A percentile compares a stretch with the other conserved stretches of the same genome.
phyloP scores from a whole-genome alignment of 2,329 filamentous ascomycete genomes.

The Aspergillus amoenus region DNA sequence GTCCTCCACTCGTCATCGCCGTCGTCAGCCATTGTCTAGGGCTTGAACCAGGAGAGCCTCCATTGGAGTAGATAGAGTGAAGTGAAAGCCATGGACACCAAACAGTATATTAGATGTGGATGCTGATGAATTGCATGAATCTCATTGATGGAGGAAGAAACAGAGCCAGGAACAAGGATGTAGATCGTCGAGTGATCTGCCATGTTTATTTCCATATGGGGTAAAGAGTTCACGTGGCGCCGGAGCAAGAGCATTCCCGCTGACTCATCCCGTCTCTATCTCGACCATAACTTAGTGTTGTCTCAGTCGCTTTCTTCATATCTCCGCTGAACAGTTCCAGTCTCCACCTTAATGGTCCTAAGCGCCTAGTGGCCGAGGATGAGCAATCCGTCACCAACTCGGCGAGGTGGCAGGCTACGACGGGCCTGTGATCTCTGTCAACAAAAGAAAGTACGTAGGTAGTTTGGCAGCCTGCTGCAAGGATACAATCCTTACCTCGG shows the following conservation, averaged over 20 bases:
- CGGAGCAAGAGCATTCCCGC: conserved; percentile 2
- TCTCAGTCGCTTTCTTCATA: neutral
- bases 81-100: too few species aligned
- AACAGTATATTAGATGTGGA: too few species aligned
- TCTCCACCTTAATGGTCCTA: neutral
- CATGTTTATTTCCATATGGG: neutral
- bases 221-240: neutral
- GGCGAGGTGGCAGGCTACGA: conserved; percentile 12
- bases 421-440: conserved; percentile 26
- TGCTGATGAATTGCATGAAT: neutral
- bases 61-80: neutral
- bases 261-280: neutral
- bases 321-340: neutral
- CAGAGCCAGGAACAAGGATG: neutral
- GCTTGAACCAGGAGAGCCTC: neutral
- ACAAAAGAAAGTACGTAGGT: conserved; percentile 18
- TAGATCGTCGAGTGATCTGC: neutral
- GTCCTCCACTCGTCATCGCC: neutral
- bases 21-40: neutral
- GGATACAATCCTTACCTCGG: neutral
- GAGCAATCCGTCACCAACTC: neutral
- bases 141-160: conserved; percentile 5
- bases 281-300: neutral
- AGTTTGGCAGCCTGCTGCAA: neutral
- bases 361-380: neutral